A percentile compares a stretch with the other conserved stretches of the same genome.
Conservation (phyloP, 306 rosid species). For the Sphenostylis stenocarpa region DNA sequence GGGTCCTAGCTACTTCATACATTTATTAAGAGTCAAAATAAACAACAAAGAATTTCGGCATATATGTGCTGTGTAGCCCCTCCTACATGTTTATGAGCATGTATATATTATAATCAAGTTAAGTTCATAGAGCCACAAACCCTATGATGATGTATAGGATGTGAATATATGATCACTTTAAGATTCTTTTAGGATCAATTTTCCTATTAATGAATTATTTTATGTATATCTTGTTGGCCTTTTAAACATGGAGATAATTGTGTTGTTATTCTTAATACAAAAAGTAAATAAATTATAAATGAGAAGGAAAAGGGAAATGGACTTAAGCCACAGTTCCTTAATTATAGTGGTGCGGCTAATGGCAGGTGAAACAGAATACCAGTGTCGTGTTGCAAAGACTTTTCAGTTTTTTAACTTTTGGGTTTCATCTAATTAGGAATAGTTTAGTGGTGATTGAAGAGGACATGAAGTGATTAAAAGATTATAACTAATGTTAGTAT, state of each 20-base stretch:
- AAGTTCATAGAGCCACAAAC: conserved; percentile 57
- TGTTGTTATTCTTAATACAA: background rate
- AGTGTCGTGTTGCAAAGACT: background rate
- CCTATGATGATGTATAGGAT: conserved; percentile 38
- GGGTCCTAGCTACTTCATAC: background rate
- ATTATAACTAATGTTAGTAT: background rate
- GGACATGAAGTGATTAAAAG: background rate
- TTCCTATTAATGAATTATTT: background rate
- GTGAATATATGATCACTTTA: background rate
- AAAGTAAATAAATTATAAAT: background rate
- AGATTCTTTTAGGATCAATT: conserved; percentile 28
- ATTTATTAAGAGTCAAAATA: conserved; percentile 11
- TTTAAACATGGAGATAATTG: background rate
- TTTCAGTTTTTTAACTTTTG: background rate
- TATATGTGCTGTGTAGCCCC: background rate
- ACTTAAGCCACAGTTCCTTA: background rate
- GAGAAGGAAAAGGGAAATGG: conserved; percentile 22
- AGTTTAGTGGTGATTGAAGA: too few species aligned
- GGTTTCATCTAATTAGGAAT: too few species aligned
- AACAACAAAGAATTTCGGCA: background rate
- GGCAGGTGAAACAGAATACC: too few species aligned
- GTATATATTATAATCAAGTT: conserved; percentile 18
- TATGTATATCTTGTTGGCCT: background rate
- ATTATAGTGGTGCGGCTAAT: too few species aligned
- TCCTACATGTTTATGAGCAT: background rate